phyloP scores from a whole-genome alignment of 345 rosid genomes.

The Erodium maritimum region DNA sequence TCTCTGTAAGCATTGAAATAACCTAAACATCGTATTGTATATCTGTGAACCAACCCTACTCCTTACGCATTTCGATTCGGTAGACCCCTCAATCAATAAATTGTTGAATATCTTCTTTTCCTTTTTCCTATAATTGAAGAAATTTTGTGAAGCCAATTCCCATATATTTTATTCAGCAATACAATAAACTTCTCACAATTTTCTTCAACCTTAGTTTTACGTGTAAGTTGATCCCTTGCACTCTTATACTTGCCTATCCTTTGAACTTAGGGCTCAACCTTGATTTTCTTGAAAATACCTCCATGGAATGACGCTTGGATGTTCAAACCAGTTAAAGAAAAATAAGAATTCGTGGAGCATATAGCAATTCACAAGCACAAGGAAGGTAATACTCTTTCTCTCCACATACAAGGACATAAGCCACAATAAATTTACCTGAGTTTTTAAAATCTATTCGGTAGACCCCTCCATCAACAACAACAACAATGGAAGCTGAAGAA shows the following conservation, averaged over 20 bases:
- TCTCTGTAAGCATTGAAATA: constrained; percentile 68
- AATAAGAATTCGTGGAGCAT: constrained; percentile 90
- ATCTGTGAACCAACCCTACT: constrained; percentile 75
- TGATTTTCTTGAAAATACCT: constrained; percentile 33
- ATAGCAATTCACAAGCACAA: constrained; percentile 72
- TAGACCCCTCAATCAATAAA: constrained; percentile 84
- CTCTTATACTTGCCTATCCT: constrained; percentile 94
- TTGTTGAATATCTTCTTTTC: constrained; percentile 61
- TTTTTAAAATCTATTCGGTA: no score
- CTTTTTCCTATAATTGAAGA: constrained; percentile 73
- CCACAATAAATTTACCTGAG: constrained; percentile 80
- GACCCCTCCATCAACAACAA: no score
- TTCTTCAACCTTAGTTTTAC: constrained; percentile 76
- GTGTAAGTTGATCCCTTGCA: constrained; percentile 83
- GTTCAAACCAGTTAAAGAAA: constrained; percentile 74
- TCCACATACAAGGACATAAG: constrained; percentile 62
- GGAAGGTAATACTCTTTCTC: constrained; percentile 88
- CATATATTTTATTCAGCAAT: constrained; percentile 83
- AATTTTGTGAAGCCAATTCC: constrained; percentile 79
- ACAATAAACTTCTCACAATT: constrained; percentile 88
- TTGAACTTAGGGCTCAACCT: constrained; percentile 75
- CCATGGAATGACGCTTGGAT: constrained; percentile 82
- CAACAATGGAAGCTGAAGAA: no score
- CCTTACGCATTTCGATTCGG: constrained; percentile 70
- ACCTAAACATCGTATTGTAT: constrained; percentile 82